Conservation (phyloP, 345 rosid genomes). For the Hibiscus mutabilis region DNA sequence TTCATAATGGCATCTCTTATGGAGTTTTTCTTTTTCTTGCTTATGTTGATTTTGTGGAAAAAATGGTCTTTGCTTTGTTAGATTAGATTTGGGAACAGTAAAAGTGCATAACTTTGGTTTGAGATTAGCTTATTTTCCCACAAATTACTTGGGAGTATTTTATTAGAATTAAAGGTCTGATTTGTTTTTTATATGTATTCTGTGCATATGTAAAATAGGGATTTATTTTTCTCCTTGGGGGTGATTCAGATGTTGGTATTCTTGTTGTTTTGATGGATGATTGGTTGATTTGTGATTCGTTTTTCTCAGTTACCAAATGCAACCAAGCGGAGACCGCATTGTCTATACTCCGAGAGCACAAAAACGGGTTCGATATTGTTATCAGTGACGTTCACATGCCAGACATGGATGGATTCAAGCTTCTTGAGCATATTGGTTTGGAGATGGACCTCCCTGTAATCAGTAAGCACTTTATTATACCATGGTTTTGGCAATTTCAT, state of each 20-base stretch:
- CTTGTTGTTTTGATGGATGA: slow-evolving; percentile 14
- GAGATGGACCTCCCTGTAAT: slow-evolving; percentile 92
- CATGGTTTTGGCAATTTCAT: background rate
- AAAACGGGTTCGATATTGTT: slow-evolving; percentile 59
- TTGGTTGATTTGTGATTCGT: slow-evolving; percentile 7
- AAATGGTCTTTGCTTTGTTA: background rate
- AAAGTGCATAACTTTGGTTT: background rate
- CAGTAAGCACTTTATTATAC: slow-evolving; percentile 36
- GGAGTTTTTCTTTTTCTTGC: background rate
- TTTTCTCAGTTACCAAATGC: slow-evolving; percentile 73
- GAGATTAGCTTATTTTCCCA: background rate
- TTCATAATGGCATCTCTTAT: slow-evolving; percentile 6
- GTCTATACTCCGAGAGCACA: slow-evolving; percentile 40
- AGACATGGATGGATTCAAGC: slow-evolving; percentile 82
- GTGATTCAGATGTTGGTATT: background rate
- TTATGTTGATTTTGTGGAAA: slow-evolving; percentile 13
- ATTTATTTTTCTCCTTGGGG: background rate
- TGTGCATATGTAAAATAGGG: background rate
- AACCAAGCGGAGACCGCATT: slow-evolving; percentile 80
- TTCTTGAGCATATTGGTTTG: slow-evolving; percentile 56
- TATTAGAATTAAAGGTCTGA: background rate
- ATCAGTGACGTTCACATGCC: slow-evolving; percentile 88
- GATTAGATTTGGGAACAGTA: slow-evolving; percentile 19
- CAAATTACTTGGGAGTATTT: too few species aligned
- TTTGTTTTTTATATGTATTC: background rate